A percentile compares a stretch with the other conserved stretches of the same genome.
Evolutionary conservation across 805 yeast species (phyloP).

Genomic region (Wickerhamiella parazyma): DNA sequence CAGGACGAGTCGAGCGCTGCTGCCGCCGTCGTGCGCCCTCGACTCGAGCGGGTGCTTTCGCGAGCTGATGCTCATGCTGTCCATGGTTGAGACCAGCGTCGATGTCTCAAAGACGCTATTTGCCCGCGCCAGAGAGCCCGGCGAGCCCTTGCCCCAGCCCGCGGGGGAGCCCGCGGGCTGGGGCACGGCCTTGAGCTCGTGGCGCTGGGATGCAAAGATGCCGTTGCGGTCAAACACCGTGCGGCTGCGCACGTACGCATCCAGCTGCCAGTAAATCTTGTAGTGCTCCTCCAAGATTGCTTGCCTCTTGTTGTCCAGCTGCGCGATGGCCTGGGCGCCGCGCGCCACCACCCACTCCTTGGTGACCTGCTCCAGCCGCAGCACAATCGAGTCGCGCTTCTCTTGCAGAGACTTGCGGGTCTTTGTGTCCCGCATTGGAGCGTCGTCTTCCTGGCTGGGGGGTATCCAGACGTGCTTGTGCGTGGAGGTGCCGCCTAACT

Average conservation of each 20-base stretch:
- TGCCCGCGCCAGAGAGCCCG: no score
- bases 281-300: conserved; percentile 39
- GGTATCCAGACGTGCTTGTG: conserved; percentile 44
- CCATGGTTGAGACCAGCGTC: no score
- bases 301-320: conserved; percentile 32
- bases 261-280: conserved; percentile 52
- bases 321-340: conserved; percentile 35
- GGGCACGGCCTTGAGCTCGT: conserved; percentile 15
- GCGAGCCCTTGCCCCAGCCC: not conserved
- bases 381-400: conserved; percentile 43
- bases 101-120: no score
- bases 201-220: conserved; percentile 31
- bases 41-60: no score
- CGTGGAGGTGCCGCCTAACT: conserved; percentile 60
- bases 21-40: no score
- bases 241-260: conserved; percentile 71
- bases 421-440: conserved; percentile 31
- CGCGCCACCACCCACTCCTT: conserved; percentile 56
- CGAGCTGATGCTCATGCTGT: no score
- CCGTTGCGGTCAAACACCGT: conserved; percentile 70
- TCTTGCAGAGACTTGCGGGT: conserved; percentile 33
- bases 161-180: conserved; percentile 15
- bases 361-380: conserved; percentile 49
- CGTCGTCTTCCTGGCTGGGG: conserved; percentile 51
- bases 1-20: no score